Evolutionary conservation across 371 early-diverging fungal species (phyloP), one percentile per base, ranked within the genome.

Genomic region (Mortierella sp.): DNA sequence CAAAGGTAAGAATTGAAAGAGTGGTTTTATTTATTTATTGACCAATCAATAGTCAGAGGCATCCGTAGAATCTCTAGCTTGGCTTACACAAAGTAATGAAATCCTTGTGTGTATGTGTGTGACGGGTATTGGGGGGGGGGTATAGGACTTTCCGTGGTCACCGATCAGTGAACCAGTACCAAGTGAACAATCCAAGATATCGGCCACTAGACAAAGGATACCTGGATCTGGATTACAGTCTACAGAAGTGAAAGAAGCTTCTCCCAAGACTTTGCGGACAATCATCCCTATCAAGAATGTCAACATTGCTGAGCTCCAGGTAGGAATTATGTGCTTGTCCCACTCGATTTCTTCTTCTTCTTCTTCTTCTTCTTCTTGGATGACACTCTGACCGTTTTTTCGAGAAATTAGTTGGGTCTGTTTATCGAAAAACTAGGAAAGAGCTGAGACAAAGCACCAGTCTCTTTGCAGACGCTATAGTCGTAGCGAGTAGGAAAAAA

Each of bases 281-380:
- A 77, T 77, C 60, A 72, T 77, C 23, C 79, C 79, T 46, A 69
- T 77, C 26, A 77, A 77, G 30, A 77, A 72, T 11, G 62, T 77
- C 29, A 63, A 62, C 26, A 30, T 77, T 25, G 72, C 72, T 1
- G 65, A 57, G 48, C 46, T 77, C 11, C 79, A 77, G 72, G 76
- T 76, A 70, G 2, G 30, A 59, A 37, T 3, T 9, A 37, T 37
- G 37, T 37, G 9, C 37, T 5, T 5, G 37, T 37, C 37, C 37
- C n/a, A n/a, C n/a, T n/a, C n/a, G n/a, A 37, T 9, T 9, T 9
- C 37, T 37, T 37, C 9, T 9, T 37, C 37, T 9, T 37, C 37
- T 37, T 37, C 9, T 37, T 37, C 37, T 37, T 37, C 5, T 37
- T 9, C 37, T 37, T 3, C 9, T 37, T 37, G 37, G 37, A 37